phyloP scores from a whole-genome alignment of 192 early-diverging fungal species.

The Podila verticillata region DNA sequence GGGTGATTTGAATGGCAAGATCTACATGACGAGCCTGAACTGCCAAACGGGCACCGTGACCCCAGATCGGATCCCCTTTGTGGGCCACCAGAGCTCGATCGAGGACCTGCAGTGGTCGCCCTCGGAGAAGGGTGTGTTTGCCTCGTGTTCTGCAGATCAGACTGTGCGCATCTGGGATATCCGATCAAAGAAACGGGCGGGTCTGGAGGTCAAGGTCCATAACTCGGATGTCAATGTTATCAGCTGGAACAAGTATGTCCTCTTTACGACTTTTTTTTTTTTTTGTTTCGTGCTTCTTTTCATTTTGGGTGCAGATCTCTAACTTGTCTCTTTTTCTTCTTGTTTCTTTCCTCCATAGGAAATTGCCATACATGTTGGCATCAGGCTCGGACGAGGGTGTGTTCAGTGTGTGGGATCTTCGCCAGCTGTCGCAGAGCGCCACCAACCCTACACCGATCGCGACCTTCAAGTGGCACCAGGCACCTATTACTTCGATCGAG shows the following conservation, averaged over 20 bases:
- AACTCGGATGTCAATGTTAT: slow-evolving; percentile 96
- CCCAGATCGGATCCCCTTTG: slow-evolving; percentile 79
- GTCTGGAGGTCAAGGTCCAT: slow-evolving; percentile 85
- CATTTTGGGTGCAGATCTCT: background rate
- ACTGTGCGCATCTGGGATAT: slow-evolving; percentile 97
- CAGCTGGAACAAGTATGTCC: slow-evolving; percentile 87
- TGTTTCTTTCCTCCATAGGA: slow-evolving; percentile 52
- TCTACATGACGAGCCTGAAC: slow-evolving; percentile 84
- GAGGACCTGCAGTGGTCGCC: slow-evolving; percentile 99
- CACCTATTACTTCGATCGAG: slow-evolving; percentile 94
- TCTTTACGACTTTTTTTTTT: background rate
- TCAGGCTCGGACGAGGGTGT: slow-evolving; percentile 93
- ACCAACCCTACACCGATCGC: slow-evolving; percentile 79
- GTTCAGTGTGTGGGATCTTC: slow-evolving; percentile 97
- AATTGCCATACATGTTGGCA: slow-evolving; percentile 87
- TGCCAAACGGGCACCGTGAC: slow-evolving; percentile 67
- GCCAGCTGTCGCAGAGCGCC: slow-evolving; percentile 59
- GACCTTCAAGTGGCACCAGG: slow-evolving; percentile 93
- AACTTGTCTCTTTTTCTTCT: background rate
- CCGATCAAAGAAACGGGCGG: slow-evolving; percentile 76
- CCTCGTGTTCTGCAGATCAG: slow-evolving; percentile 89
- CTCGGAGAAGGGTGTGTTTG: slow-evolving; percentile 90
- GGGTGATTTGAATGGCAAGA: slow-evolving; percentile 83
- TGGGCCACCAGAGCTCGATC: slow-evolving; percentile 85
- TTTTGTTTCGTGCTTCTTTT: background rate